phyloP scores from a whole-genome alignment of 305 asterid genomes.

The Withania somnifera region DNA sequence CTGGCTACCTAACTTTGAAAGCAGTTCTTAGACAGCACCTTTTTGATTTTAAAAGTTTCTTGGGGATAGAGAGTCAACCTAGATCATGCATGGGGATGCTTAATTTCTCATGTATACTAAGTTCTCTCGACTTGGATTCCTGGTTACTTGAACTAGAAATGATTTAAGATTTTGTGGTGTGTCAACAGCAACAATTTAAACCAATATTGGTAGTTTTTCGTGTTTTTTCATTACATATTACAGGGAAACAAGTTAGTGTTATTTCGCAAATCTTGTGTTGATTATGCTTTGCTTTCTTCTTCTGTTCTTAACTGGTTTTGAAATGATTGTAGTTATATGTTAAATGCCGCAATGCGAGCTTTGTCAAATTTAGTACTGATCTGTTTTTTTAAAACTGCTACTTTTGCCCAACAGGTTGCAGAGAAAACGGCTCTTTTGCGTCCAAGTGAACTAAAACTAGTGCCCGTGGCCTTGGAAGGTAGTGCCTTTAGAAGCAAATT shows the following conservation, averaged over 20 bases:
- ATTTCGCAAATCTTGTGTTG: background rate
- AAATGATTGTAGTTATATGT: background rate
- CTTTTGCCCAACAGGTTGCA: conserved; percentile 56
- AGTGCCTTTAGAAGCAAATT: conserved; percentile 85
- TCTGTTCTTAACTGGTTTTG: background rate
- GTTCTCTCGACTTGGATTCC: background rate
- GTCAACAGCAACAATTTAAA: background rate
- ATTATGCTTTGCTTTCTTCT: background rate
- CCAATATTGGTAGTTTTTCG: background rate
- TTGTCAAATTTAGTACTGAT: background rate
- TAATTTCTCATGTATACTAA: background rate
- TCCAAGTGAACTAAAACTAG: conserved; percentile 73
- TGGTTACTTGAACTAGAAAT: background rate
- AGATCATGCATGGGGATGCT: background rate
- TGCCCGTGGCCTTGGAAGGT: conserved; percentile 87
- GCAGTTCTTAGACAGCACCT: background rate
- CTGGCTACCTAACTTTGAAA: background rate
- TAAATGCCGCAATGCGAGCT: background rate
- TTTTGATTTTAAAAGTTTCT: background rate
- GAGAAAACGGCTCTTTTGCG: conserved; percentile 95
- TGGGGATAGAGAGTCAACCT: background rate
- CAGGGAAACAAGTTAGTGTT: background rate
- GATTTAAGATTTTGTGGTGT: background rate
- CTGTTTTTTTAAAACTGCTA: background rate
- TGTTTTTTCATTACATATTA: background rate